phyloP scores from a whole-genome alignment of 345 rosid genomes.

The Balakata baccata region DNA sequence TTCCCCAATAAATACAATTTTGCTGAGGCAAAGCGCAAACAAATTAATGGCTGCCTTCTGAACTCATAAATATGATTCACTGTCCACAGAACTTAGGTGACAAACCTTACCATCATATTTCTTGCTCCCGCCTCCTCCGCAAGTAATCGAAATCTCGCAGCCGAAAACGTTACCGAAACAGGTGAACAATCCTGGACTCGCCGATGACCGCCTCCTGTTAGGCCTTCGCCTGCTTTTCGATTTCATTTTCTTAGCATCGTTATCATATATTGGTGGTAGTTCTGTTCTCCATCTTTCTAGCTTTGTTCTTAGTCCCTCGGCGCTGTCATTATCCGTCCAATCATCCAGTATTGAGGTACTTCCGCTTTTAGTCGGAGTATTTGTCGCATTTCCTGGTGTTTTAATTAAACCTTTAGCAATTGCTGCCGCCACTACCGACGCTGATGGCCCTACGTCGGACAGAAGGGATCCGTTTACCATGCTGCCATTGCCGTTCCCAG shows the following conservation, averaged over 20 bases:
- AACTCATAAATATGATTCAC: slow-evolving; percentile 22
- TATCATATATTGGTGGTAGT: slow-evolving; percentile 34
- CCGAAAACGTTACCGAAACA: slow-evolving; percentile 82
- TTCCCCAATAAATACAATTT: no score
- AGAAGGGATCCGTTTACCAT: slow-evolving; percentile 58
- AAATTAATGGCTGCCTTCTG: no score
- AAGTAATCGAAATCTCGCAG: slow-evolving; percentile 74
- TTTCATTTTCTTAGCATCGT: slow-evolving; percentile 19
- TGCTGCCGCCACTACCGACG: slow-evolving; percentile 92
- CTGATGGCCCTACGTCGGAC: slow-evolving; percentile 87
- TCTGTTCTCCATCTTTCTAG: slow-evolving; percentile 72
- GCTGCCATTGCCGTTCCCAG: slow-evolving; percentile 38
- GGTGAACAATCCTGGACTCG: slow-evolving; percentile 50
- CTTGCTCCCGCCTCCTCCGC: slow-evolving; percentile 56
- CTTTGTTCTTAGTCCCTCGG: slow-evolving; percentile 51
- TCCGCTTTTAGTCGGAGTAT: slow-evolving; percentile 21
- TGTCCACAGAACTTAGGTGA: slow-evolving; percentile 42
- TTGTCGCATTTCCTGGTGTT: slow-evolving; percentile 29
- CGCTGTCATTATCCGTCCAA: slow-evolving; percentile 49
- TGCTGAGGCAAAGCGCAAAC: no score
- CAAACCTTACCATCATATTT: slow-evolving; percentile 35
- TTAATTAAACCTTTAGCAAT: slow-evolving; percentile 75
- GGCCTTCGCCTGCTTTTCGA: slow-evolving; percentile 18
- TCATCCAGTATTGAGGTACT: slow-evolving; percentile 50
- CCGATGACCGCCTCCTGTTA: slow-evolving; percentile 26